A percentile compares a stretch with the other conserved stretches of the same genome.
Evolutionary conservation across 1,284 basidiomycete genomes (phyloP).

Genomic region (Rhodotorula glutinis): DNA sequence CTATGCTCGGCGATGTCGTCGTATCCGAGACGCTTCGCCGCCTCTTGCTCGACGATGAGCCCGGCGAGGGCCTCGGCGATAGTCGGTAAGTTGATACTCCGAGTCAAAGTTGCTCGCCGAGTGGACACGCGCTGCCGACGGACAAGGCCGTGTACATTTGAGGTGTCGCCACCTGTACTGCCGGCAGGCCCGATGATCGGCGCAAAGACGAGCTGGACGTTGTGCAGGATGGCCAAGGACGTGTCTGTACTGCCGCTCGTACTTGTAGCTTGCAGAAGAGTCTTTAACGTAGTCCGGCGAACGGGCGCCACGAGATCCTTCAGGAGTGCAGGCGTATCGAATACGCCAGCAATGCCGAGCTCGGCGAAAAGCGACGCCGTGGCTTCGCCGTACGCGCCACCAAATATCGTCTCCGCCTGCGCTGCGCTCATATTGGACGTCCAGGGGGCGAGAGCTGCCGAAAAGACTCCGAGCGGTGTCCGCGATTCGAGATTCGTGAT

Average conservation of each 20-base stretch:
- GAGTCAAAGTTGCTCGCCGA: constrained; percentile 20
- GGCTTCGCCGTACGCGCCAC: background rate
- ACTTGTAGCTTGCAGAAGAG: background rate
- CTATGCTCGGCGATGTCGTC: constrained; percentile 10
- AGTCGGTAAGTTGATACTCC: background rate
- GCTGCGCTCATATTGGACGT: background rate
- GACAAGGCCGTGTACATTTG: constrained; percentile 4
- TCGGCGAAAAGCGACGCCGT: constrained; percentile 13
- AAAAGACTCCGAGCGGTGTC: background rate
- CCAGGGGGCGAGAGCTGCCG: constrained; percentile 16
- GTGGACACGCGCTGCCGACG: constrained; percentile 15
- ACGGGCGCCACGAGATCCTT: constrained; percentile 18
- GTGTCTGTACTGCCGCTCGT: background rate
- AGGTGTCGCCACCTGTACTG: background rate
- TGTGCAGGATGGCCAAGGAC: background rate
- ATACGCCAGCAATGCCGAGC: constrained; percentile 19
- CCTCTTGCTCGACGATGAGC: constrained; percentile 35
- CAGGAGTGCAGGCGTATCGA: constrained; percentile 12
- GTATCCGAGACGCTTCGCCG: background rate
- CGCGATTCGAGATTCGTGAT: background rate
- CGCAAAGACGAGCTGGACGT: background rate
- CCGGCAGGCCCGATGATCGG: background rate
- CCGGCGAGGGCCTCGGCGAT: constrained; percentile 23
- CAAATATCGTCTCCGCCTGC: constrained; percentile 9
- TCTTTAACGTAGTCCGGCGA: constrained; percentile 12